phyloP scores from a whole-genome alignment of 2,329 filamentous ascomycete genomes.

The Neopestalotiopsis clavispora region DNA sequence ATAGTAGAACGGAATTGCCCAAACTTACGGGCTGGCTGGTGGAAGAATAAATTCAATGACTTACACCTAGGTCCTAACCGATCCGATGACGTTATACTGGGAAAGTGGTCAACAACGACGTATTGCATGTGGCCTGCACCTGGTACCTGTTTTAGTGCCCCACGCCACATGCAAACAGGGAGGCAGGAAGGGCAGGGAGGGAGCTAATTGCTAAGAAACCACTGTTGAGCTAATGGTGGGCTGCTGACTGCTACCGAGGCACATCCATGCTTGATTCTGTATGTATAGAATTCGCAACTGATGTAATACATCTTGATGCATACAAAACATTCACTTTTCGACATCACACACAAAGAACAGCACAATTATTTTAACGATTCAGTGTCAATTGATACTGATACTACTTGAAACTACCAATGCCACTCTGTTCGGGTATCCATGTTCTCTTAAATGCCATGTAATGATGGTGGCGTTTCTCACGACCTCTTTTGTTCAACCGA shows the following conservation, averaged over 20 bases:
- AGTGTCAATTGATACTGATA: slow-evolving; percentile 2
- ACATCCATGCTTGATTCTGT: neutral
- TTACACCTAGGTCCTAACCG: neutral
- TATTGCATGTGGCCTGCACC: neutral
- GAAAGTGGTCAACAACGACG: neutral
- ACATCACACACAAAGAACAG: neutral
- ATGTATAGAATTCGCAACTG: too few species aligned
- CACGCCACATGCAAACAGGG: slow-evolving; percentile 2
- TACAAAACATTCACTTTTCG: too few species aligned
- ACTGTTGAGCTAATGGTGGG: neutral
- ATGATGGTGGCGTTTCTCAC: slow-evolving; percentile 8
- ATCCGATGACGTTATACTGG: slow-evolving; percentile 2
- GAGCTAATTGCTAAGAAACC: neutral
- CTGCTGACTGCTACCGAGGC: neutral
- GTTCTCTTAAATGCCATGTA: slow-evolving; percentile 7
- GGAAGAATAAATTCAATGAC: neutral
- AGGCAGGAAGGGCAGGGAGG: neutral
- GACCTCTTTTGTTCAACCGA: slow-evolving; percentile 15
- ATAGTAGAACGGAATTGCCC: neutral
- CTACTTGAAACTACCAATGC: neutral
- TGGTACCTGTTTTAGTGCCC: slow-evolving; percentile 6
- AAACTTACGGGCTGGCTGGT: neutral
- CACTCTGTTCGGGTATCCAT: slow-evolving; percentile 6
- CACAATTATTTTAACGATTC: neutral
- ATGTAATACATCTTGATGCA: too few species aligned